Base-by-base conservation (phyloP, 768 basidiomycete genomes). In the Mycena albidolilacea region DNA sequence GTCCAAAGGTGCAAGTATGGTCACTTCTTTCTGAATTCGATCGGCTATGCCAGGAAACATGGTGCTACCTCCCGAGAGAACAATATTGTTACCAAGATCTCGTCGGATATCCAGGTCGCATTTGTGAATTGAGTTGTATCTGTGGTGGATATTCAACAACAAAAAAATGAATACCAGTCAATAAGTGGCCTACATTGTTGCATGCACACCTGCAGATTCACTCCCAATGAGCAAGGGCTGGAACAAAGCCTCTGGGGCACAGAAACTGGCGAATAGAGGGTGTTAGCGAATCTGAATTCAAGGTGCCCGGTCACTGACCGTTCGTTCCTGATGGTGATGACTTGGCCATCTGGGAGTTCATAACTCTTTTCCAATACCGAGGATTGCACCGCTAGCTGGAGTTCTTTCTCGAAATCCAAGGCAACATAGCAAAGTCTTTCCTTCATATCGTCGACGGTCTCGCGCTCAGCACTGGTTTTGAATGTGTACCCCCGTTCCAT, bases 371-470 rank as follows among this genome's bases (percentile, higher is more conserved):
- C 46, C 7, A 38, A 4, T n/a, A 48, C 59, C 7, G 66, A 23
- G 10, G 52, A 54, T 54, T 68, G 23, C 3, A 39, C 55, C 39
- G 68, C 46, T 0, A 37, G 41, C 8, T 52, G 30, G 8, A 62
- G 19, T 35, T 70, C 55, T 15, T 70, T 43, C 10, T 70, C 62
- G 19, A 64, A 70, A 30, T 71, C 70, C 19, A 60, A 64, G 4
- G 70, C 70, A 41, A 64, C 37, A 39, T 92, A 78, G 93, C 92
- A 86, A 66, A 77, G 67, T 85, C 90, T 90, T 86, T 91, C 90
- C 86, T 93, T 93, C 85, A 93, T 92, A 81, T 93, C 93, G 58
- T 92, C 86, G 70, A 93, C 92, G 65, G 93, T 92, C 85, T 92
- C 91, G 76, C 86, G 85, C 82, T 91, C 91, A 43, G 90, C 91